Evolutionary conservation across 1,139 yeast genomes (phyloP).

Genomic region (Nematodospora anomalae): DNA sequence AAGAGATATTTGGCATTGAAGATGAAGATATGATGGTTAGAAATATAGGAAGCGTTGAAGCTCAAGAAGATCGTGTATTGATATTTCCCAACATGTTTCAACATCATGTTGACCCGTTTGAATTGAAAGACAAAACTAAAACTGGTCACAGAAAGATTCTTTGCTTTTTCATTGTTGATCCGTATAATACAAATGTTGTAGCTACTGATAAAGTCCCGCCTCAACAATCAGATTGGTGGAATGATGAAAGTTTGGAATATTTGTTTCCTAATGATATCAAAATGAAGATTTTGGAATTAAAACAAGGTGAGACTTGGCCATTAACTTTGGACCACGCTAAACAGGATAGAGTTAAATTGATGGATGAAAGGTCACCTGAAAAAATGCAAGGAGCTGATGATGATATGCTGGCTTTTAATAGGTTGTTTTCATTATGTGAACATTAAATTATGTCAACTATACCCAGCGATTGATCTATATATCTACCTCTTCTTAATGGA

Average conservation of each 20-base stretch:
- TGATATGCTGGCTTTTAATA: conserved; percentile 16
- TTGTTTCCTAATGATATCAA: conserved; percentile 15
- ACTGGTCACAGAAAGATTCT: conserved; percentile 42
- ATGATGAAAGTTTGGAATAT: conserved; percentile 17
- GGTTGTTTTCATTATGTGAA: conserved; percentile 32
- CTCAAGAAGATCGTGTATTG: conserved; percentile 28
- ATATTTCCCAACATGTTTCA: conserved; percentile 43
- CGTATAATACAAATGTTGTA: conserved; percentile 29
- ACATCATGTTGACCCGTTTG: conserved; percentile 42
- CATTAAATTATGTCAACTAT: conserved; percentile 18
- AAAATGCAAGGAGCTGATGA: conserved; percentile 14
- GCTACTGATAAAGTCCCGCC: conserved; percentile 40
- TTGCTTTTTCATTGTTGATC: conserved; percentile 43
- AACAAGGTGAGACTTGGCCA: conserved; percentile 18
- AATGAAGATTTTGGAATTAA: conserved; percentile 11
- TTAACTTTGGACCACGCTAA: conserved; percentile 27
- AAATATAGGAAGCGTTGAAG: conserved; percentile 26
- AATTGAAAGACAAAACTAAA: conserved; percentile 33
- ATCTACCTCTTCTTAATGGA: conserved; percentile 67
- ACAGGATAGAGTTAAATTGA: conserved; percentile 26
- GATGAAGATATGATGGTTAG: conserved; percentile 28
- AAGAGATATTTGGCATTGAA: conserved; percentile 27
- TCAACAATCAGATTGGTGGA: conserved; percentile 42
- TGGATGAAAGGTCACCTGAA: conserved; percentile 31
- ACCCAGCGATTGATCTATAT: conserved; percentile 39